A percentile compares a stretch with the other conserved stretches of the same genome.
Conservation (phyloP, 306 rosid genomes). For the Trifolium dubium region DNA sequence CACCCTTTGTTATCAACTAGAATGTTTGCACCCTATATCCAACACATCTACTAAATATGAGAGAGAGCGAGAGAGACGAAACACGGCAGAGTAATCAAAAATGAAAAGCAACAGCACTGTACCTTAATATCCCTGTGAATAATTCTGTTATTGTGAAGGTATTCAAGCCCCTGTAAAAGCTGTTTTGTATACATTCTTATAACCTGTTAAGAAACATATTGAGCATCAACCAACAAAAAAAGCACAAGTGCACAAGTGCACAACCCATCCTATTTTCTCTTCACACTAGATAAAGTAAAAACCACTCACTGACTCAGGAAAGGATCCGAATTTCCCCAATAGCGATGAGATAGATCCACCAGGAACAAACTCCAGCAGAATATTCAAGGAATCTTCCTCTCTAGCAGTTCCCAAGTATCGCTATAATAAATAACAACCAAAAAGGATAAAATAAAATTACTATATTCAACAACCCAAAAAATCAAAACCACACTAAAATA, state of each 20-base stretch:
- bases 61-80: constrained; percentile 1
- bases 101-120: constrained; percentile 18
- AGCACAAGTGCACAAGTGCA: too few species aligned
- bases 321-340: constrained; percentile 89
- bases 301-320: constrained; percentile 86
- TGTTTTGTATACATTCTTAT: constrained; percentile 87
- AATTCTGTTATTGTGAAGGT: constrained; percentile 82
- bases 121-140: constrained; percentile 98
- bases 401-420: constrained; percentile 93
- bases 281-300: constrained; percentile 17
- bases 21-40: constrained; percentile 88
- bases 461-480: constrained; percentile 5
- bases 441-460: background rate
- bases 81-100: constrained; percentile 6
- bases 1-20: constrained; percentile 96
- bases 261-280: constrained; percentile 7
- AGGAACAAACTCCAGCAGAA: constrained; percentile 89
- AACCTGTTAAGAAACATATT: constrained; percentile 52
- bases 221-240: constrained; percentile 22
- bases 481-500: constrained; percentile 1
- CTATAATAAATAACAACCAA: constrained; percentile 40
- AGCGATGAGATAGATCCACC: constrained; percentile 94
- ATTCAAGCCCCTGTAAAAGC: constrained; percentile 84
- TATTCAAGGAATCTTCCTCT: constrained; percentile 84
- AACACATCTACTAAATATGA: constrained; percentile 29